Evolutionary conservation across 2,329 filamentous ascomycete genomes (phyloP), one percentile per base, ranked within the genome.

Genomic region (Ceratocystiopsis brevicomis): DNA sequence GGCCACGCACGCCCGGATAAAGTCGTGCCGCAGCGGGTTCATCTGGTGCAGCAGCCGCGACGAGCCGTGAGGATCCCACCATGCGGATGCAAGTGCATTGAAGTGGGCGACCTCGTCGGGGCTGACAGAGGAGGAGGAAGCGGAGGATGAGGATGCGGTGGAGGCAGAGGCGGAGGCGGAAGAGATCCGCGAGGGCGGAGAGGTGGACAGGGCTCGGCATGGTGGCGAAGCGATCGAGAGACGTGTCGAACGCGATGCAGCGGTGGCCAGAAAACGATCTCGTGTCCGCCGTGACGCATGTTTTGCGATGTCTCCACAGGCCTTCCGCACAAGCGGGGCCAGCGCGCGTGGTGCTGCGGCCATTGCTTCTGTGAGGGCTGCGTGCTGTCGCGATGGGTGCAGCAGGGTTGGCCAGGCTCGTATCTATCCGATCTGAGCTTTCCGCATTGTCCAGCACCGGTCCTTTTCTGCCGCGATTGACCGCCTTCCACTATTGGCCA

Each of bases 21-120:
- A 96, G 61, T 86, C 78, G 64, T 96, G 87, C 33, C 90, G 86
- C 39, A 94, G 74, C 2, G 90, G 90, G 63, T 98, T 96, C 88
- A 98, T 96, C 51, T 94, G 78, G 61, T 98, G 90, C 2, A 98
- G 76, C 46, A 95, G 76, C 36, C 88, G 77, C 4, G 86, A 95
- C 8, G 88, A 80, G 42, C 90, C 90, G 56, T 94, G 78, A 1
- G 88, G 83, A 61, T 96, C 87, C 90, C 90, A 98, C 90, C 90
- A 98, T 54, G 80, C 80, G 51, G 82, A 83, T 50, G 90, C 90
- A 54, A 98, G 83, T 49, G 77, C 76, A 56, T 86, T 86, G 72
- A 98, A 98, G 66, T 98, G 90, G 16, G 81, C 82, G 50, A 98
- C 76, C 65, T 98, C 88, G 51, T 79, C 74, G 43, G 82, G 73